Conservation (phyloP, 2,329 filamentous ascomycete species). For the Paecilomyces fulvus region DNA sequence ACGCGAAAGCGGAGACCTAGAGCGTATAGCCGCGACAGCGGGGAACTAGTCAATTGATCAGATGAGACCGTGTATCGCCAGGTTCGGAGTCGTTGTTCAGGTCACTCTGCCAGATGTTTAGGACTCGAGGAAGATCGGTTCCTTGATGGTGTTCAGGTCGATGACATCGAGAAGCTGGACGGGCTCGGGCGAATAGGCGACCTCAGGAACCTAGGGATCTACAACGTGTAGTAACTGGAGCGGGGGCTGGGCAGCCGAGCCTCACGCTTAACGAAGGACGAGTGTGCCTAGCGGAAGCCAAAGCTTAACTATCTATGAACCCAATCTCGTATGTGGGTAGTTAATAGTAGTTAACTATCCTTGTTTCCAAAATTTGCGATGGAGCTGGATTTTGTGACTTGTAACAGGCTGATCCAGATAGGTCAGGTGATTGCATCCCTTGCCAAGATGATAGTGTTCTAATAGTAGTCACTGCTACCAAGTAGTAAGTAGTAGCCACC, state of each 20-base stretch:
- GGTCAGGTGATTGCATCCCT: background rate
- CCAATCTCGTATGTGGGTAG: too few relatives aligned
- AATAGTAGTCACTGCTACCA: too few relatives aligned
- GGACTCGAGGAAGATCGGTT: background rate
- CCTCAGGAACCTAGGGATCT: background rate
- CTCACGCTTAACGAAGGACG: background rate
- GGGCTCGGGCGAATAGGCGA: background rate
- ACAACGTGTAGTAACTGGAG: background rate
- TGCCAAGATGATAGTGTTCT: too few relatives aligned
- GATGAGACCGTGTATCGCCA: background rate
- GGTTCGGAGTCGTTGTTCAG: background rate
- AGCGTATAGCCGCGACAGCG: constrained; percentile 1
- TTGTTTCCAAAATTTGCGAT: background rate
- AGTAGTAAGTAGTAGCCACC: too few relatives aligned
- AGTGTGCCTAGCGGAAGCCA: background rate
- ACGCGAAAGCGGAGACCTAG: constrained; percentile 2
- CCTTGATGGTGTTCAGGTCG: background rate
- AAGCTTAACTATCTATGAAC: background rate
- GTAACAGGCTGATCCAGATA: background rate
- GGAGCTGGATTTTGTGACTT: background rate
- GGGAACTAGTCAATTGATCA: background rate
- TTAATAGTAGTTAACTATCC: too few relatives aligned
- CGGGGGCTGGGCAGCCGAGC: background rate
- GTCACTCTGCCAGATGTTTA: background rate
- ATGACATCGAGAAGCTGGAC: background rate